phyloP scores from a whole-genome alignment of 192 early-diverging fungal genomes.

The Lobosporangium transversale region DNA sequence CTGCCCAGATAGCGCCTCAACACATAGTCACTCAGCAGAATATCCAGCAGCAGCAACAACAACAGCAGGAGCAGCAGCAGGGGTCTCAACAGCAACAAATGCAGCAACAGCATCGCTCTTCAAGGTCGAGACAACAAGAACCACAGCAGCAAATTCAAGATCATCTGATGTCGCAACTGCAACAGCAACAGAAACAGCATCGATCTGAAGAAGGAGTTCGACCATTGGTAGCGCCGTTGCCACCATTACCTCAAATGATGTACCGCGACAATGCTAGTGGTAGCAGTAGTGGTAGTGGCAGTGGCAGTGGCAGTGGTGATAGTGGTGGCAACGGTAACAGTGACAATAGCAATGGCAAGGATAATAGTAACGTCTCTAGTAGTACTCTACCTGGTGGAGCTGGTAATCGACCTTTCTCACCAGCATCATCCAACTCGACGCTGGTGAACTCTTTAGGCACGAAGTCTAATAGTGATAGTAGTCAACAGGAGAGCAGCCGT shows the following conservation, averaged over 20 bases:
- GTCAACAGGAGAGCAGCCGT: constrained; percentile 21
- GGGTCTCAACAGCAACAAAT: constrained; percentile 11
- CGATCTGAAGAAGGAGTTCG: no score
- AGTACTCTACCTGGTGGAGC: constrained; percentile 7
- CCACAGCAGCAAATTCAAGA: not conserved
- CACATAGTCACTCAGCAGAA: not conserved
- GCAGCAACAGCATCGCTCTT: constrained; percentile 10
- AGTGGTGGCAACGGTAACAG: constrained; percentile 11
- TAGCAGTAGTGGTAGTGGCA: not conserved
- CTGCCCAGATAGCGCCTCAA: not conserved
- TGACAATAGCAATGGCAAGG: not conserved
- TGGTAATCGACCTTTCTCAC: constrained; percentile 21
- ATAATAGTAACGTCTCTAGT: no score
- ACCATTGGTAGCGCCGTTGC: not conserved
- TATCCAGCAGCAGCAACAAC: not conserved
- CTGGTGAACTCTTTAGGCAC: constrained; percentile 17
- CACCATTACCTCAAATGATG: not conserved
- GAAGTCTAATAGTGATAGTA: constrained; percentile 17
- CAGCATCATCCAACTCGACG: constrained; percentile 29
- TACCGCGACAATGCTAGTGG: not conserved
- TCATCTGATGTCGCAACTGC: constrained; percentile 2
- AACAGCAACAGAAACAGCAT: constrained; percentile 3
- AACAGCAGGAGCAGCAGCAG: constrained; percentile 4
- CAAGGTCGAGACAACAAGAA: not conserved
- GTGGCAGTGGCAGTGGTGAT: no score